Conservation (phyloP, 331 rosid genomes). For the Cucumis variabilis region DNA sequence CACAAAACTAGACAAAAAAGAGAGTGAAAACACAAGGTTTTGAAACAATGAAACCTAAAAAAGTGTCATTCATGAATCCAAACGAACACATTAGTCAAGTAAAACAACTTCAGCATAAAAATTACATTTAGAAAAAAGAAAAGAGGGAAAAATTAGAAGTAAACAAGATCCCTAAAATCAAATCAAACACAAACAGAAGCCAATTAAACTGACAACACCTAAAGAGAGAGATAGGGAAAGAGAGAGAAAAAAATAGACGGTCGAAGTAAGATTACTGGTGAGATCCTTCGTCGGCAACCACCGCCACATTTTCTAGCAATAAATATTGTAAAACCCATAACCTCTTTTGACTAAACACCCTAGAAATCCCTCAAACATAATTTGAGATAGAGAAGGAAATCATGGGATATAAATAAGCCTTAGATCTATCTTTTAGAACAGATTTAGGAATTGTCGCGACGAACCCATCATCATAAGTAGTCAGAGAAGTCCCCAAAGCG, state of each 20-base stretch:
- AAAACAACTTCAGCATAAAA: no score
- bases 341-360: no score
- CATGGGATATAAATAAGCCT: no score
- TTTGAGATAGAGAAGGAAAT: no score
- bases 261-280: constrained; percentile 33
- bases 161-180: constrained; percentile 12
- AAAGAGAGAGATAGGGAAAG: not conserved
- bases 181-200: constrained; percentile 24
- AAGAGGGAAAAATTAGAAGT: not conserved
- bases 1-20: not conserved
- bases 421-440: no score
- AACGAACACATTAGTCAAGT: not conserved
- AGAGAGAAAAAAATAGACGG: not conserved
- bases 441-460: no score
- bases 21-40: not conserved
- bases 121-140: not conserved
- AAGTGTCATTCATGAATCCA: not conserved
- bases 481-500: no score
- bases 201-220: constrained; percentile 14
- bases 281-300: no score
- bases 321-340: no score
- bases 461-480: no score
- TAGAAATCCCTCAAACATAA: no score
- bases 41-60: not conserved
- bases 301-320: no score